These are phyloP conservation scores for Mycena galopus DNA, from an alignment of 768 basidiomycete species.

Conservation along the genomic window DNA sequence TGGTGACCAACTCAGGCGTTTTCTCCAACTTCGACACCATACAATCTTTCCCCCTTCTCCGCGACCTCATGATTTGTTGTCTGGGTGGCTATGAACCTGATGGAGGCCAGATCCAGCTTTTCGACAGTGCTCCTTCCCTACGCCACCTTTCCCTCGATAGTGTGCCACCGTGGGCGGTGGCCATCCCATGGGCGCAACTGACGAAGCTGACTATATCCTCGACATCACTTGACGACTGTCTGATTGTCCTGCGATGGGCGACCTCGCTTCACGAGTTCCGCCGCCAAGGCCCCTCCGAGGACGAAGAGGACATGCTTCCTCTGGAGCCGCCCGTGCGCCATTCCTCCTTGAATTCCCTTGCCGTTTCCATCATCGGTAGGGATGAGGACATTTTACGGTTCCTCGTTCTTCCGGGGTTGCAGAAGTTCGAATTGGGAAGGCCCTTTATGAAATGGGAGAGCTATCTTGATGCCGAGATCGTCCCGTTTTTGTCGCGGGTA, in stretches of 20 bases:
- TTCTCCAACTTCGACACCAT: not conserved
- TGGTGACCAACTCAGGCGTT: not conserved
- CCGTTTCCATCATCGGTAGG: not conserved
- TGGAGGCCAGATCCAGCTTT: not conserved
- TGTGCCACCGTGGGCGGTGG: not conserved
- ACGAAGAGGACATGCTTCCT: not conserved
- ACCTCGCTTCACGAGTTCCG: slow-evolving; percentile 25
- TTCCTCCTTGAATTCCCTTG: slow-evolving; percentile 8
- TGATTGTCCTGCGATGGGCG: slow-evolving; percentile 3
- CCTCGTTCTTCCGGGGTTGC: slow-evolving; percentile 20
- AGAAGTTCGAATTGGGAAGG: slow-evolving; percentile 7
- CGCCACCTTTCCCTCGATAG: slow-evolving; percentile 12
- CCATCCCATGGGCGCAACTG: slow-evolving; percentile 17
- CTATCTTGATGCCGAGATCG: not conserved
- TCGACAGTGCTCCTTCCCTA: slow-evolving; percentile 6
- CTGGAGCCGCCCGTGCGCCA: not conserved
- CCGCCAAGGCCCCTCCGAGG: slow-evolving; percentile 4
- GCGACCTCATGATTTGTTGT: not conserved
- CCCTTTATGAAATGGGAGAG: not conserved
- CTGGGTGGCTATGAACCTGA: not conserved
- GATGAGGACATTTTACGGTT: slow-evolving; percentile 6
- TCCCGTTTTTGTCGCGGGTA: slow-evolving; percentile 8
- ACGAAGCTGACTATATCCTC: not conserved
- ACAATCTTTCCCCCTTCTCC: slow-evolving; percentile 5
- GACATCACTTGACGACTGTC: not conserved